Evolutionary conservation across 441 rosid species (phyloP).

Genomic region (Raphanus hybrid): DNA sequence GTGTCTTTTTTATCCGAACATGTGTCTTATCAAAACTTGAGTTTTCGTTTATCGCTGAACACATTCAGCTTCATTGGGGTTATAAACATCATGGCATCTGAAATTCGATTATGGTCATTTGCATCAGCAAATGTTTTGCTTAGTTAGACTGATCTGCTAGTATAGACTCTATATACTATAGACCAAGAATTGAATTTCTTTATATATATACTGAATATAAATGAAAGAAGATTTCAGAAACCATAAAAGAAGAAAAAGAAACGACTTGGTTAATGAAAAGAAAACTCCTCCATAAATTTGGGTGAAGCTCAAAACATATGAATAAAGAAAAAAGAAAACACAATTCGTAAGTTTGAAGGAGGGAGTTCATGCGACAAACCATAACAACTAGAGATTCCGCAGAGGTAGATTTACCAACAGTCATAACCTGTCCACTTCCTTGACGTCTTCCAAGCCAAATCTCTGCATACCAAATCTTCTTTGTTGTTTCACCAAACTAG

Average conservation of each 20-base stretch:
- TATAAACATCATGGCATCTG: neutral
- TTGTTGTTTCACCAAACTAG: no score
- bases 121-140: neutral
- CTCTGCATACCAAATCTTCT: slow-evolving; percentile 7
- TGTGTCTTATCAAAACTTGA: neutral
- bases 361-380: neutral
- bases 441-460: neutral
- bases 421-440: neutral
- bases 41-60: neutral
- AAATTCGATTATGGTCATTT: neutral
- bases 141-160: neutral
- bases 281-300: neutral
- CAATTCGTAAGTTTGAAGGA: neutral
- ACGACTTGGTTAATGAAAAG: neutral
- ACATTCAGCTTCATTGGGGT: neutral
- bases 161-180: neutral
- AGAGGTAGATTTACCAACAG: fast-evolving
- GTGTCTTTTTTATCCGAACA: neutral
- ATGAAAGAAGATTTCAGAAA: neutral
- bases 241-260: neutral
- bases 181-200: neutral
- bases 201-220: neutral
- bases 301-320: neutral
- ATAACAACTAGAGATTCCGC: neutral
- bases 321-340: neutral